Evolutionary conservation across 768 basidiomycete species (phyloP).

Genomic region (Cystobasidium ongulense): DNA sequence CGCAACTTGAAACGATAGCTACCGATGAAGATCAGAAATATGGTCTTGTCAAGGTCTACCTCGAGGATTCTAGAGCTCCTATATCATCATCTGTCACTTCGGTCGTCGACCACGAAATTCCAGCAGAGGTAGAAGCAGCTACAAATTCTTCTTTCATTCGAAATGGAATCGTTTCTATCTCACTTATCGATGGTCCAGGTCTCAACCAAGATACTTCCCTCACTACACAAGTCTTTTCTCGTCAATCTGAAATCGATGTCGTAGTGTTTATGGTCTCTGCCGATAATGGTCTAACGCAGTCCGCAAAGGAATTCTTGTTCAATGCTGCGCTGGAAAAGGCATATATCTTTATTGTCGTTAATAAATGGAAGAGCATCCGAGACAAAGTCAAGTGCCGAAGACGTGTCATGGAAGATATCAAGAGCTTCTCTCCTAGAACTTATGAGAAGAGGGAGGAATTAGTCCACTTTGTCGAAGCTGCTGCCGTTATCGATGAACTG

Average conservation of each 20-base stretch:
- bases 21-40: conserved; percentile 62
- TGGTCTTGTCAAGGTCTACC: conserved; percentile 76
- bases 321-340: conserved; percentile 95
- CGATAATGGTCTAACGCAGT: conserved; percentile 96
- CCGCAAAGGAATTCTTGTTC: conserved; percentile 84
- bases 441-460: conserved; percentile 84
- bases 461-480: conserved; percentile 96
- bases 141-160: conserved; percentile 36
- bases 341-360: conserved; percentile 95
- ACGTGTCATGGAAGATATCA: conserved; percentile 85
- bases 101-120: not conserved
- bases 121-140: conserved; percentile 10
- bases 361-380: conserved; percentile 90
- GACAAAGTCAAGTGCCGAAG: conserved; percentile 89
- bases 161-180: conserved; percentile 73
- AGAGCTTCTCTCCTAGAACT: conserved; percentile 79
- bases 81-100: conserved; percentile 53
- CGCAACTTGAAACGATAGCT: conserved; percentile 70
- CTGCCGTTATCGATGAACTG: conserved; percentile 46
- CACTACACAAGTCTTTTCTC: conserved; percentile 88
- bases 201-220: conserved; percentile 89
- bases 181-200: conserved; percentile 95
- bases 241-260: conserved; percentile 96
- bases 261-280: conserved; percentile 96
- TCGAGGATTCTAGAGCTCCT: conserved; percentile 68